Evolutionary conservation across 441 rosid genomes (phyloP).

Genomic region (Arabidopsis hybrid): DNA sequence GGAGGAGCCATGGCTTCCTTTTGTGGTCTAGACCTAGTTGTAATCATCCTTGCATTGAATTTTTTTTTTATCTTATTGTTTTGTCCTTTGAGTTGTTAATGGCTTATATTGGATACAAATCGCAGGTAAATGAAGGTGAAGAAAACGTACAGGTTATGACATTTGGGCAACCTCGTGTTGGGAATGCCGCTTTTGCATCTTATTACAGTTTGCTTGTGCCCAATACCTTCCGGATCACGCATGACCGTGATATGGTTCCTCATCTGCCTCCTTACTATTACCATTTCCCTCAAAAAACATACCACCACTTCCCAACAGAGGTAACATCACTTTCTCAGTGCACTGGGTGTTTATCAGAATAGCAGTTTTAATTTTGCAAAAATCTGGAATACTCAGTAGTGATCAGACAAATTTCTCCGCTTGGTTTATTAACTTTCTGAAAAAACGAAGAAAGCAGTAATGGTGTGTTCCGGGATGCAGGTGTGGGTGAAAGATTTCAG

Average conservation of each 20-base stretch:
- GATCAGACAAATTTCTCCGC: background rate
- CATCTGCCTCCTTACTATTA: slow-evolving; percentile 91
- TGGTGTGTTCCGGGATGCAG: slow-evolving; percentile 41
- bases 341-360: slow-evolving; percentile 11
- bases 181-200: slow-evolving; percentile 87
- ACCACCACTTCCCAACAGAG: slow-evolving; percentile 98
- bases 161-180: slow-evolving; percentile 98
- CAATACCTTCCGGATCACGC: slow-evolving; percentile 70
- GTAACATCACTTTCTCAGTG: slow-evolving; percentile 46
- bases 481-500: slow-evolving; percentile 82
- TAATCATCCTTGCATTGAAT: slow-evolving; percentile 45
- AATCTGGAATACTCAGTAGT: background rate
- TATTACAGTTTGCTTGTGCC: slow-evolving; percentile 76
- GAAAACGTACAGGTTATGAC: slow-evolving; percentile 80
- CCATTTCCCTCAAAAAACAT: slow-evolving; percentile 85
- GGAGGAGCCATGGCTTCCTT: slow-evolving; percentile 98
- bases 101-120: slow-evolving; percentile 36
- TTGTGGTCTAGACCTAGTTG: slow-evolving; percentile 84
- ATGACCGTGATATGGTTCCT: slow-evolving; percentile 90
- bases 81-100: slow-evolving; percentile 4
- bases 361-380: background rate
- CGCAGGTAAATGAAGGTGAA: slow-evolving; percentile 79
- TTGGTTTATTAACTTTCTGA: slow-evolving; percentile 6
- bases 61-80: background rate
- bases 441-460: background rate